Percentiles rank a stretch among this genome's conserved stretches.
These are phyloP conservation scores for Cryptococcus deneoformans DNA, from an alignment of 1,284 basidiomycete genomes.

Conservation along the genomic window DNA sequence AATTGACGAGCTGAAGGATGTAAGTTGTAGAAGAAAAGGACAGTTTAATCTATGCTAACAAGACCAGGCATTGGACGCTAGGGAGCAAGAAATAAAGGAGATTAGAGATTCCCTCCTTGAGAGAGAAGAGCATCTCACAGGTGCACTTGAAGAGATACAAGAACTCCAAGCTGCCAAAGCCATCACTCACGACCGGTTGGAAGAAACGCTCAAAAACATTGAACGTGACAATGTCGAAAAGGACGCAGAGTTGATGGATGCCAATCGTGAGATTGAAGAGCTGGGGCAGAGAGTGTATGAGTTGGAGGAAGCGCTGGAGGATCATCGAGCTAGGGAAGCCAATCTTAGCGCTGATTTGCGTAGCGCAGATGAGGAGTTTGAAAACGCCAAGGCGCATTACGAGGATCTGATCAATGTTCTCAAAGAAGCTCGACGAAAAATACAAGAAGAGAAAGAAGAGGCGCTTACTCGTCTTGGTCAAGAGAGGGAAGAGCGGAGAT, in stretches of 20 bases:
- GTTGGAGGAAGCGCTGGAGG: constrained; percentile 58
- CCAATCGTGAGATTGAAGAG: constrained; percentile 68
- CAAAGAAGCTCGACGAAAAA: constrained; percentile 62
- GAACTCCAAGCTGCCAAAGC: constrained; percentile 40
- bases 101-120: constrained; percentile 31
- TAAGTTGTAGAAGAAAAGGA: constrained; percentile 14
- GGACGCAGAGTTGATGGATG: constrained; percentile 49
- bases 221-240: constrained; percentile 46
- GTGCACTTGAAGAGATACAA: constrained; percentile 31
- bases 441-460: constrained; percentile 58
- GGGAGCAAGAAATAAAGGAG: constrained; percentile 41
- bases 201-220: constrained; percentile 42
- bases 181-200: constrained; percentile 44
- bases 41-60: neutral
- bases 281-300: constrained; percentile 47
- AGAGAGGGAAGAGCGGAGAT: constrained; percentile 46
- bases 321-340: constrained; percentile 57
- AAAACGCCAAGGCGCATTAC: constrained; percentile 65
- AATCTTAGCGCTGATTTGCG: constrained; percentile 54
- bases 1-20: constrained; percentile 47
- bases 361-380: constrained; percentile 58
- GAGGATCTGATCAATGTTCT: constrained; percentile 68
- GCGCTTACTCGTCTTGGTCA: constrained; percentile 64
- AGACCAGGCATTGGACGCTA: constrained; percentile 28
- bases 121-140: constrained; percentile 36